phyloP scores from a whole-genome alignment of 805 yeast species.

The Torulaspora microellipsoides region DNA sequence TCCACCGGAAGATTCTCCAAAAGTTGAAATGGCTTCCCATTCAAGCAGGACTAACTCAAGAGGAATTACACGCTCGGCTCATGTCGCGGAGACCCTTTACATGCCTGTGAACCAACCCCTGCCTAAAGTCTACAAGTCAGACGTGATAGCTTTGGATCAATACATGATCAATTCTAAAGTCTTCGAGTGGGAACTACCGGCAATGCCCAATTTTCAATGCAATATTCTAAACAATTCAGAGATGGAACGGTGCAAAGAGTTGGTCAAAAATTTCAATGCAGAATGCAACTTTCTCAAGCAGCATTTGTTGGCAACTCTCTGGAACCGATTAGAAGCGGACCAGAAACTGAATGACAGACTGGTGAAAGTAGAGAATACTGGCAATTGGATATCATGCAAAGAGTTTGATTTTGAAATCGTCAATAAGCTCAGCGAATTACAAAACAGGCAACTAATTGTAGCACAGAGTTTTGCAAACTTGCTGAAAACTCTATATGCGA shows the following conservation, averaged over 20 bases:
- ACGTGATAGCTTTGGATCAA: slow-evolving; percentile 14
- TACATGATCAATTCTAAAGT: slow-evolving; percentile 14
- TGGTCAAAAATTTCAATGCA: slow-evolving; percentile 17
- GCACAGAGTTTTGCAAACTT: slow-evolving; percentile 19
- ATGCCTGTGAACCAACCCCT: slow-evolving; percentile 28
- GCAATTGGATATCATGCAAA: slow-evolving; percentile 15
- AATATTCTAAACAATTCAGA: slow-evolving; percentile 17
- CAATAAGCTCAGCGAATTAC: slow-evolving; percentile 23
- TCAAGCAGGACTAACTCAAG: background rate
- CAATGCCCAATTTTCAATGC: slow-evolving; percentile 20
- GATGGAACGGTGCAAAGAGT: slow-evolving; percentile 18
- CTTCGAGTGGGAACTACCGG: slow-evolving; percentile 14
- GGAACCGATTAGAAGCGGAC: slow-evolving; percentile 22
- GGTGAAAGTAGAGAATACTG: slow-evolving; percentile 22
- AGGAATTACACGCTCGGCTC: slow-evolving; percentile 1
- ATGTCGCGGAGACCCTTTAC: slow-evolving; percentile 18
- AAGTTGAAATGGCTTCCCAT: slow-evolving; percentile 5
- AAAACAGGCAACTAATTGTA: slow-evolving; percentile 23
- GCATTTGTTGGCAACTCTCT: slow-evolving; percentile 13
- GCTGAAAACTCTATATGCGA: slow-evolving; percentile 14
- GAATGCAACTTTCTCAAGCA: slow-evolving; percentile 19
- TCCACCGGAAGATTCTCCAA: slow-evolving; percentile 1
- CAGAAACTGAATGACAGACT: slow-evolving; percentile 15
- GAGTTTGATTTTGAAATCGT: slow-evolving; percentile 21
- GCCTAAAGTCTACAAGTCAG: slow-evolving; percentile 26